Percentiles rank a stretch among this genome's conserved stretches.
Conservation (phyloP, 257 asterid genomes). For the Prunella vulgaris region DNA sequence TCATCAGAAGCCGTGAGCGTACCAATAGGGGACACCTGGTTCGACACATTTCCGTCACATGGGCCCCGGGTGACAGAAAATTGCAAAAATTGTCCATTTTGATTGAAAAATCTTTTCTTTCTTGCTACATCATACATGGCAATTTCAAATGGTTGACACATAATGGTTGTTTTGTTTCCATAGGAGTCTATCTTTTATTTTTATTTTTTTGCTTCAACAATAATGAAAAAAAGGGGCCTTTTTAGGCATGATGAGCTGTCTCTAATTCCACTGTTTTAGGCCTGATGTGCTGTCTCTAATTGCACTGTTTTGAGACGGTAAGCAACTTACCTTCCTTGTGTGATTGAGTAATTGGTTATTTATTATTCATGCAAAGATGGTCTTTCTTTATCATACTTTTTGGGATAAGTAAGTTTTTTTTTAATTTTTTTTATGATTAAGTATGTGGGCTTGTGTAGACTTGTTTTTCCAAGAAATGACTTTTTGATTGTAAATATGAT, state of each 20-base stretch:
- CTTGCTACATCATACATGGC: not conserved
- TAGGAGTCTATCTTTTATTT: not conserved
- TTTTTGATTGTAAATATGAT: conserved; percentile 16
- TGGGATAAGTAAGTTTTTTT: not conserved
- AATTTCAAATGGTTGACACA: conserved; percentile 31
- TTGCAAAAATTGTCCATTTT: conserved; percentile 19
- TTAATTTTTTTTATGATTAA: not conserved
- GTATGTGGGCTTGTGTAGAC: not conserved
- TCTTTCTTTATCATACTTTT: conserved; percentile 23
- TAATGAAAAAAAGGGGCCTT: not conserved
- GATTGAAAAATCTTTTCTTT: conserved; percentile 14
- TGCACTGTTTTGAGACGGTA: conserved; percentile 54
- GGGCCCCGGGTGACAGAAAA: conserved; percentile 35
- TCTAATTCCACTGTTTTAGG: conserved; percentile 35
- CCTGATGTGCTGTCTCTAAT: conserved; percentile 21
- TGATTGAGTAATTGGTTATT: conserved; percentile 30
- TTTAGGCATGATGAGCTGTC: conserved; percentile 24
- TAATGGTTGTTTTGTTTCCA: conserved; percentile 19
- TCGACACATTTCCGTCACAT: conserved; percentile 31
- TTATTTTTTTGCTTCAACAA: no score
- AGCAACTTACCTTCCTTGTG: conserved; percentile 41
- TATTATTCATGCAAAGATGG: conserved; percentile 11
- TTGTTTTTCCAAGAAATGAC: conserved; percentile 18
- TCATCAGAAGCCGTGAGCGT: conserved; percentile 1
- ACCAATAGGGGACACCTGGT: conserved; percentile 37